Conservation (phyloP, 257 asterid genomes). For the Misopates orontium region DNA sequence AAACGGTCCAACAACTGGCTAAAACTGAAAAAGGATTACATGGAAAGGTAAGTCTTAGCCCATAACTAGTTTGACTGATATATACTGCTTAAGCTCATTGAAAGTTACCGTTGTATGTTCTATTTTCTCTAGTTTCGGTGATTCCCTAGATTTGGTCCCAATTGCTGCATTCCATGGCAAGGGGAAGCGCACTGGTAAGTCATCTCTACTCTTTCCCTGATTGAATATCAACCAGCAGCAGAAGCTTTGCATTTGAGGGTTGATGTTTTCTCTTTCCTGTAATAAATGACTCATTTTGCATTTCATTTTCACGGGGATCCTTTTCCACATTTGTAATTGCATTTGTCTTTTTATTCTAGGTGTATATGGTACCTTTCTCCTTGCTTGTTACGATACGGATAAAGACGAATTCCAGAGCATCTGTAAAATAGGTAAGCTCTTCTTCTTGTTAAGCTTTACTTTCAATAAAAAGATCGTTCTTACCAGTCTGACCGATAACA, state of each 20-base stretch:
- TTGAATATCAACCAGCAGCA: slow-evolving; percentile 8
- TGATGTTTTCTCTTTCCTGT: slow-evolving; percentile 8
- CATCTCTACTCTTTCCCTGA: neutral
- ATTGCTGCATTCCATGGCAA: slow-evolving; percentile 94
- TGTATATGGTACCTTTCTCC: slow-evolving; percentile 92
- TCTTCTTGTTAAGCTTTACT: slow-evolving; percentile 14
- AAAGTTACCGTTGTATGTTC: slow-evolving; percentile 13
- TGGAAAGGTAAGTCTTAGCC: slow-evolving; percentile 63
- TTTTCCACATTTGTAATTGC: slow-evolving; percentile 17
- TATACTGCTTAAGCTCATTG: slow-evolving; percentile 18
- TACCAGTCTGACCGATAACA: slow-evolving; percentile 10
- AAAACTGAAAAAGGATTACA: slow-evolving; percentile 89
- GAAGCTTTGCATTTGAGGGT: slow-evolving; percentile 16
- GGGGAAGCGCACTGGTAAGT: slow-evolving; percentile 91
- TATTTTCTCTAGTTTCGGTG: slow-evolving; percentile 69
- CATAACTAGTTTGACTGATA: slow-evolving; percentile 20
- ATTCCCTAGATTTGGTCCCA: slow-evolving; percentile 96
- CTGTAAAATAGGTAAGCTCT: slow-evolving; percentile 82
- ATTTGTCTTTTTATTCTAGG: slow-evolving; percentile 47
- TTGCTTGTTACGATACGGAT: slow-evolving; percentile 86
- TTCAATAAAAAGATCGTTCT: slow-evolving; percentile 19
- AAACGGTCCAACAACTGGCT: slow-evolving; percentile 90
- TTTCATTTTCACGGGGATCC: neutral
- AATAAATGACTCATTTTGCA: neutral
- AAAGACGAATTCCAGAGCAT: slow-evolving; percentile 95